Evolutionary conservation across 495 filamentous ascomycete species (phyloP).

Genomic region (Annulohypoxylon stygium): DNA sequence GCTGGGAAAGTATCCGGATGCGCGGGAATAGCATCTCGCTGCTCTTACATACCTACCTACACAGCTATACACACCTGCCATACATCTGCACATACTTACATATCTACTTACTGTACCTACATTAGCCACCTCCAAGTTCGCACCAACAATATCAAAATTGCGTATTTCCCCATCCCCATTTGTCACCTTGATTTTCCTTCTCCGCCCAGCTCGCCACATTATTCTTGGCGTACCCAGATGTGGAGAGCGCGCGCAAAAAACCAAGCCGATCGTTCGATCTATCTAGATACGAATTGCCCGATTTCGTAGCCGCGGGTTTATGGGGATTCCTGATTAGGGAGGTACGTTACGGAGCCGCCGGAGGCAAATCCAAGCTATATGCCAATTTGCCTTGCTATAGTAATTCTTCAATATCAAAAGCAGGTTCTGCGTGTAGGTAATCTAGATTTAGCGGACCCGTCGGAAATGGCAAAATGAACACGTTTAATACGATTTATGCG

Average conservation of each 20-base stretch:
- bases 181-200: not conserved
- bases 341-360: slow-evolving; percentile 4
- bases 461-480: not conserved
- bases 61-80: not conserved
- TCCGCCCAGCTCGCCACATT: not conserved
- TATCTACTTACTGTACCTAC: not conserved
- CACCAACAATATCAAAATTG: not conserved
- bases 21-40: slow-evolving; percentile 15
- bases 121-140: not conserved
- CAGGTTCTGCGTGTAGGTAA: not conserved
- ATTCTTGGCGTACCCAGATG: slow-evolving; percentile 25
- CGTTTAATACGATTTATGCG: no score
- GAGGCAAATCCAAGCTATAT: not conserved
- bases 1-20: slow-evolving; percentile 4
- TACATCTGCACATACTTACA: not conserved
- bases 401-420: not conserved
- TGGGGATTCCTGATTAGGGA: slow-evolving; percentile 29
- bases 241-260: slow-evolving; percentile 12
- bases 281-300: slow-evolving; percentile 6
- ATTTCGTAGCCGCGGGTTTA: not conserved
- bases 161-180: not conserved
- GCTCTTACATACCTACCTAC: not conserved
- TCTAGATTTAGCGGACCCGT: not conserved
- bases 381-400: not conserved
- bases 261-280: slow-evolving; percentile 28